Percentiles rank a stretch among this genome's conserved stretches.
These are phyloP conservation scores for Fusarium kyushuense DNA, from an alignment of 2,329 filamentous ascomycete genomes.

Conservation along the genomic window DNA sequence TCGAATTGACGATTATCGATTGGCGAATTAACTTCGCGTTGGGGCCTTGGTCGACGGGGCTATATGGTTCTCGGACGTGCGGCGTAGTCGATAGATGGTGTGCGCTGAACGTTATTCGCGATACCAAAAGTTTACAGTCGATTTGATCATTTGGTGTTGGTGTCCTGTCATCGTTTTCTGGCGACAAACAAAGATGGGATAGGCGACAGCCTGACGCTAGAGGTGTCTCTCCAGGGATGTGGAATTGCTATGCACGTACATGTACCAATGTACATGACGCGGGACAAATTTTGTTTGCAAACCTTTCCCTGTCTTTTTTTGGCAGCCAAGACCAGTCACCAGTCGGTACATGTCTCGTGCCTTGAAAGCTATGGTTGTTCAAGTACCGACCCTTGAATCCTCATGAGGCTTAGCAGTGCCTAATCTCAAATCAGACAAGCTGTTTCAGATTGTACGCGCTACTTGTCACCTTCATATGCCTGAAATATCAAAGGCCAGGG, in stretches of 20 bases:
- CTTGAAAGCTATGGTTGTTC: background rate
- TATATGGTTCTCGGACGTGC: slow-evolving; percentile 8
- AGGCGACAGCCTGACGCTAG: slow-evolving; percentile 43
- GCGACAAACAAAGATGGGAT: slow-evolving; percentile 42
- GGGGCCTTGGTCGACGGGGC: slow-evolving; percentile 7
- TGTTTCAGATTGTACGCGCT: slow-evolving; percentile 36
- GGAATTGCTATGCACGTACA: background rate
- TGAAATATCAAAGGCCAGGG: slow-evolving; percentile 11
- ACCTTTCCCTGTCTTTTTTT: slow-evolving; percentile 15
- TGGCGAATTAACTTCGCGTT: slow-evolving; percentile 34
- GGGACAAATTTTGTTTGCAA: slow-evolving; percentile 37
- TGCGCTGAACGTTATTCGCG: slow-evolving; percentile 28
- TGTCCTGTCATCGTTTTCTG: slow-evolving; percentile 44
- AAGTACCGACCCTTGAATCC: slow-evolving; percentile 25
- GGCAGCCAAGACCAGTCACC: slow-evolving; percentile 10
- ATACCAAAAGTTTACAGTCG: slow-evolving; percentile 34
- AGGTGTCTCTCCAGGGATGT: slow-evolving; percentile 34
- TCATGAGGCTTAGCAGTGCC: slow-evolving; percentile 26
- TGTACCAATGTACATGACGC: slow-evolving; percentile 26
- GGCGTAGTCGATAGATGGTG: slow-evolving; percentile 23
- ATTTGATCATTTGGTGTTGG: slow-evolving; percentile 37
- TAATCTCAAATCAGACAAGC: slow-evolving; percentile 32
- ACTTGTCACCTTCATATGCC: slow-evolving; percentile 32
- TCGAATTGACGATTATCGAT: slow-evolving; percentile 44
- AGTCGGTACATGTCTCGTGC: slow-evolving; percentile 9